Base-by-base conservation (phyloP, 116 monocot genomes). In the Dioscorea cayenensis region DNA sequence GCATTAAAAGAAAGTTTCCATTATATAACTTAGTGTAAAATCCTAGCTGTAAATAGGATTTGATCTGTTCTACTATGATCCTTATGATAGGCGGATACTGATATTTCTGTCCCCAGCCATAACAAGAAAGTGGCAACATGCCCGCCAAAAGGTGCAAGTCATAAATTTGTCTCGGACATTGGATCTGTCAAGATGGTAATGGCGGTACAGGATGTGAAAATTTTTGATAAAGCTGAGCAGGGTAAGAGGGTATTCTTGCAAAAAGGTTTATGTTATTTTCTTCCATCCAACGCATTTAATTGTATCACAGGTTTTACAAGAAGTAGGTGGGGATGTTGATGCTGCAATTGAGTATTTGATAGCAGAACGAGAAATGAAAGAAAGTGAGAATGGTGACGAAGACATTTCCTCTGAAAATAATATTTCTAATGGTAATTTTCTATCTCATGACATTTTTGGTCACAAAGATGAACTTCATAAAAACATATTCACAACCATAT, bases 301-400 rank as follows among this genome's bases (percentile, higher is more conserved):
- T 16, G 66, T 25, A 59, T 52, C 17, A 11, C 65, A 93, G 93
- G 77, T 89, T 84, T 61, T 93, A 55, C 78, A 28, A 76, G 93
- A 93, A 36, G 84, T 93, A 68, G 64, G 70, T 67, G 89, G 84
- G 61, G 87, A 93, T 87, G 78, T 77, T 73, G 89, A 89, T 80
- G 82, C 89, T 71, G 89, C 93, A 71, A 87, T 93, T 75, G 93
- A 93, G 66, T 93, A 79, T 78, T 43, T 93, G 63, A 84, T 93
- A 70, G 89, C 87, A 37, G 93, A 89, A 69, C 73, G 76, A 43
- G 58, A 79, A 66, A 69, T 59, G 19, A 69, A 60, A 75, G 72
- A 51, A 16, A 72, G 66, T 60, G 22, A 28, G 13, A 14, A 22
- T 14, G 21, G 7, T 49, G 49, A 20, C 28, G 63, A 65, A 63